Evolutionary conservation across 257 asterid genomes (phyloP), one percentile per base, ranked within the genome.

Genomic region (Plectranthus barbatus): DNA sequence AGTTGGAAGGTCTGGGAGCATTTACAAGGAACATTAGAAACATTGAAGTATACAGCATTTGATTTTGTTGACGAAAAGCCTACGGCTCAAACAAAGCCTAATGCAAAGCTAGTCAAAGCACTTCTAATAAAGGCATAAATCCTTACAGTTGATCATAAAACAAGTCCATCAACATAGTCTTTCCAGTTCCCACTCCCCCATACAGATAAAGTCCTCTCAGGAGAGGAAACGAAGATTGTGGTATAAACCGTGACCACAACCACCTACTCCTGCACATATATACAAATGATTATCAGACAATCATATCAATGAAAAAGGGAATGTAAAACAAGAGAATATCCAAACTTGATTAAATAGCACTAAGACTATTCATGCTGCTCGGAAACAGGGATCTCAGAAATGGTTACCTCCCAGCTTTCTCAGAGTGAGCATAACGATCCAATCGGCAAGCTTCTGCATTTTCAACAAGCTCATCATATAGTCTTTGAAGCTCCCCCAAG

Each of bases 101-200:
- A n/a, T n/a, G n/a, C n/a, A n/a, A n/a, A n/a, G 77, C 37, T 76
- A 61, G 34, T 24, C 45, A 36, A 45, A 49, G 24, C 68, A 39
- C 47, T 58, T 47, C 4, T n/a, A n/a, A n/a, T n/a, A 44, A 34
- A 64, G 52, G 46, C 29, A n/a, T 60, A 36, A 50, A 60, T 56
- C 56, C 88, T 86, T 83, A 91, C 96, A 91, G 62, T 65, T 86
- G 96, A 52, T 83, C 39, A 24, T 52, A 86, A 56, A 91, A 91
- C 72, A 88, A 69, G 82, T 91, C 98, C 96, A 91, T 91, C 76
- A 91, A 64, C 98, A 91, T 91, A 40, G 98, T 91, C 81, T 91
- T 91, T 23, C 98, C 96, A 8, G 98, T 91, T 66, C 98, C 98
- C 34, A 91, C 96, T 74, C 98, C 98, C 21, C 98, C 98, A 53